Percentiles rank a stretch among this genome's conserved stretches.
Evolutionary conservation across 345 rosid genomes (phyloP).

Genomic region (Camelina sativa): DNA sequence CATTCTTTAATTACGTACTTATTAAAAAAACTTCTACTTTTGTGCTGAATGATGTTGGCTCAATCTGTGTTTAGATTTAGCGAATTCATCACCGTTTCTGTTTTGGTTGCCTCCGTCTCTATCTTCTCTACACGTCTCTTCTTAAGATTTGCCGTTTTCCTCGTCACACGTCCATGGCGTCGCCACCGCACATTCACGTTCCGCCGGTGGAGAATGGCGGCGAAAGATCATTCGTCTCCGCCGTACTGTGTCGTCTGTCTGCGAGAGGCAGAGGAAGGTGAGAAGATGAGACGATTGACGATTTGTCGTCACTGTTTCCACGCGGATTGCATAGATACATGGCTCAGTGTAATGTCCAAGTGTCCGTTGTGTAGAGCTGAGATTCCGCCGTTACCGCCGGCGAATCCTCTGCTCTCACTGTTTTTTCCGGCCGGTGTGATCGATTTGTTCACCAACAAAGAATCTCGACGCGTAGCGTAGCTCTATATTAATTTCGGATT

Average conservation of each 20-base stretch:
- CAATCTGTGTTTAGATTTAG: constrained; percentile 1
- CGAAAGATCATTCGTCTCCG: neutral
- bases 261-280: constrained; percentile 46
- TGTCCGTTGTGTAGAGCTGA: constrained; percentile 56
- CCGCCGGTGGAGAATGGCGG: neutral
- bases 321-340: constrained; percentile 49
- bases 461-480: neutral
- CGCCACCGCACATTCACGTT: constrained; percentile 44
- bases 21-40: neutral
- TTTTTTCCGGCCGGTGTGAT: constrained; percentile 31
- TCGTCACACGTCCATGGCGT: constrained; percentile 33
- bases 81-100: neutral
- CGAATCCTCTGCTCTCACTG: constrained; percentile 27
- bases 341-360: constrained; percentile 44
- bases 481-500: neutral
- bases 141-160: constrained; percentile 4
- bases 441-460: constrained; percentile 4
- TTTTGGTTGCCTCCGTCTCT: constrained; percentile 18
- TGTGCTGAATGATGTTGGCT: constrained; percentile 3
- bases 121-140: constrained; percentile 29
- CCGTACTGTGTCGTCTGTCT: constrained; percentile 48
- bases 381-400: constrained; percentile 27
- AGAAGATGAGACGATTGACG: constrained; percentile 43
- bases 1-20: neutral
- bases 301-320: constrained; percentile 58